Evolutionary conservation across 1,284 basidiomycete species (phyloP).

Genomic region (Exsudoporus floridanus): DNA sequence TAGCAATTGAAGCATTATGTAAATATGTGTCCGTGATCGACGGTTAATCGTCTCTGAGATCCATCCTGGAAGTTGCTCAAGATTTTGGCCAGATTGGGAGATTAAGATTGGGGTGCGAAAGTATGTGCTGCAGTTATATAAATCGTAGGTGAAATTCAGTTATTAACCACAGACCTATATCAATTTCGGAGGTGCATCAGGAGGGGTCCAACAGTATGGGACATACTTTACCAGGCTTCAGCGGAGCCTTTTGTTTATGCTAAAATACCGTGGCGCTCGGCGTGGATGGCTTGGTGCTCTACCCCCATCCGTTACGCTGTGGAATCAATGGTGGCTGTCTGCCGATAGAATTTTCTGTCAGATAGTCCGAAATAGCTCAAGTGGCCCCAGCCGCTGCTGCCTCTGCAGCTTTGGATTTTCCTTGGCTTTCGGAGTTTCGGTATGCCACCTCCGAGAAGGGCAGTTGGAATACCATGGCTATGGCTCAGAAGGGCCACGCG

Average conservation of each 20-base stretch:
- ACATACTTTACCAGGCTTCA: background rate
- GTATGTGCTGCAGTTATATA: background rate
- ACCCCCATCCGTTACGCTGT: no score
- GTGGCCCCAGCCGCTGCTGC: no score
- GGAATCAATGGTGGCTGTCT: background rate
- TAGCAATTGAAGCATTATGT: background rate
- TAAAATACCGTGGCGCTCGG: no score
- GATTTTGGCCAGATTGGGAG: background rate
- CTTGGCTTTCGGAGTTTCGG: background rate
- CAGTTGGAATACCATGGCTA: background rate
- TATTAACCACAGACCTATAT: background rate
- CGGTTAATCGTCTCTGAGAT: slow-evolving; percentile 10
- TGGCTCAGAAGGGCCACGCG: background rate
- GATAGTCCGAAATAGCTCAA: no score
- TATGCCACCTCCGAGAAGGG: background rate
- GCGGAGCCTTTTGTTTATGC: no score
- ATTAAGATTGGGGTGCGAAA: background rate
- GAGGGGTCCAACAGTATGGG: background rate
- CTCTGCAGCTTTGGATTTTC: no score
- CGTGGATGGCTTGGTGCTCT: no score
- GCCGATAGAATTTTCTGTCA: background rate
- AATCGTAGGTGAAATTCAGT: background rate
- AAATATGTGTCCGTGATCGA: slow-evolving; percentile 16
- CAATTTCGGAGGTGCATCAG: no score
- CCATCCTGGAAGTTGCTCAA: background rate